Base-by-base conservation (phyloP, 1,139 yeast genomes). In the Debaryomyces udenii region DNA sequence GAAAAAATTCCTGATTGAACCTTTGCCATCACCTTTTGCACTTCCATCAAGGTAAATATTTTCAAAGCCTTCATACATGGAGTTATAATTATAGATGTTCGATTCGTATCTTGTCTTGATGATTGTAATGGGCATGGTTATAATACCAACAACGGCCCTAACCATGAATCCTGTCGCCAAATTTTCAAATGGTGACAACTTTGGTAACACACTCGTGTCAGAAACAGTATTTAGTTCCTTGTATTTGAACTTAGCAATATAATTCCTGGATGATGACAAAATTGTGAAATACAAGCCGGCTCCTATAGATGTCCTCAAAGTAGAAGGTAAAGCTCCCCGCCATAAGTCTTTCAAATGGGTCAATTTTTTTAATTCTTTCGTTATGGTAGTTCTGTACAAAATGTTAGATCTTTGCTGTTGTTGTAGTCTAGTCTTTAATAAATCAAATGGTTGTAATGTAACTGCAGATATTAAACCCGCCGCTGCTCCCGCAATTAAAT, bases 101-200 rank as follows among this genome's bases (percentile, higher is more conserved):
- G 90, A 83, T 62, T 93, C 98, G 55, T 78, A 90, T 34, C 98
- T 74, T 9, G 95, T 94, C 57, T 93, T 93, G 35, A 93, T 66
- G n/a, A 93, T 82, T 0, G 99, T 93, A n/a, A 93, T 79, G 0
- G 99, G 99, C 99, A 93, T 93, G n/a, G 96, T 89, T 15, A 87
- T 48, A 48, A 85, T 76, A 1, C 99, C 99, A 4, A 90, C 96
- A 2, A 78, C 48, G 0, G 93, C 91, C 42, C 99, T 71, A 1
- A 94, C 85, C 2, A 83, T 55, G 35, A 88, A 88, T 3, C 99
- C 99, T 1, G 91, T 74, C 3, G 79, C 45, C 42, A 91, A 65
- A 57, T 93, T 93, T 45, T 84, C 91, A 36, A 71, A 55, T 51
- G 82, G 83, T 3, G 87, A 72, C 31, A 93, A 69, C 56, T 79